These are phyloP conservation scores for Thyridium curvatum DNA, from an alignment of 2,329 filamentous ascomycete genomes.

Conservation along the genomic window DNA sequence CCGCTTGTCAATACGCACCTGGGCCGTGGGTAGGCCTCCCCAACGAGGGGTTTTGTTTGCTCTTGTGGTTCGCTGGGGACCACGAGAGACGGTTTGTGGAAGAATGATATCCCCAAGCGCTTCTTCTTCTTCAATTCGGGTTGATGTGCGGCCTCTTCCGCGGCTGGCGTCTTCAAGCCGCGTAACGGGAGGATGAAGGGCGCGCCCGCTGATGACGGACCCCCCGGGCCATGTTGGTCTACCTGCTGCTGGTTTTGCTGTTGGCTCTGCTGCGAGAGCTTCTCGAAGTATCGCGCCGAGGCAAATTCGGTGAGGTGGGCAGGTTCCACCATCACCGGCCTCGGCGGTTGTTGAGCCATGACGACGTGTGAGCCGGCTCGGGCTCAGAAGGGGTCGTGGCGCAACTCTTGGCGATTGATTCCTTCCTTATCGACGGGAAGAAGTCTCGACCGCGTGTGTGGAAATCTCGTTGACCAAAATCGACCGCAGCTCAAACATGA, in stretches of 20 bases:
- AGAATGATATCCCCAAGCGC: constrained; percentile 7
- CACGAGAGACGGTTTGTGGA: no score
- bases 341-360: constrained; percentile 13
- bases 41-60: no score
- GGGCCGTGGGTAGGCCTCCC: no score
- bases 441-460: no score
- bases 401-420: no score
- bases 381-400: constrained; percentile 2
- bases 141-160: constrained; percentile 17
- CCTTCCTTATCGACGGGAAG: no score
- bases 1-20: no score
- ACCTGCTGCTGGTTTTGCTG: constrained; percentile 22
- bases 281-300: constrained; percentile 57
- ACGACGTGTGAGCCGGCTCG: neutral
- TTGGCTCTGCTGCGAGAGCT: constrained; percentile 48
- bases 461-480: constrained; percentile 13
- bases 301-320: constrained; percentile 61
- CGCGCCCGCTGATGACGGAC: constrained; percentile 8
- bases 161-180: constrained; percentile 26
- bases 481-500: constrained; percentile 23
- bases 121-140: constrained; percentile 33
- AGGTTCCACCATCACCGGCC: constrained; percentile 47
- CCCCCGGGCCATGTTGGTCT: constrained; percentile 10
- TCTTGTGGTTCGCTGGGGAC: no score
- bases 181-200: constrained; percentile 45